These are phyloP conservation scores for Fusarium illudens DNA, from an alignment of 2,329 filamentous ascomycete genomes.

Conservation along the genomic window DNA sequence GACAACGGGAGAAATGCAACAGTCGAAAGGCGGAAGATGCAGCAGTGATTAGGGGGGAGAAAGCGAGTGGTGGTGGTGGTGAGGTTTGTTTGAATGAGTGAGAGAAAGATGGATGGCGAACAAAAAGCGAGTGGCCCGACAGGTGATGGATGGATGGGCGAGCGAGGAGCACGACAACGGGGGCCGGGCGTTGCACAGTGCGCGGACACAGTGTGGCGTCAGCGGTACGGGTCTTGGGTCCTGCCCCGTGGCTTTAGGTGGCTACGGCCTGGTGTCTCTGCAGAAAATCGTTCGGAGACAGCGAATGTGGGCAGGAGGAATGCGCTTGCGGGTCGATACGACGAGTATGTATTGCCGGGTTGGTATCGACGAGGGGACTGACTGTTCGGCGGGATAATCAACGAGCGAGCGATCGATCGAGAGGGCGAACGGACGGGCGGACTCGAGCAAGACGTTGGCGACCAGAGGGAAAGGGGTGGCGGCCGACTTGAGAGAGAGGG, in stretches of 20 bases:
- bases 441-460: constrained; percentile 5
- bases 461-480: not conserved
- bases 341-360: not conserved
- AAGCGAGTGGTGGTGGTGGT: constrained; percentile 39
- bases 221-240: constrained; percentile 10
- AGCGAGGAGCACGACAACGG: constrained; percentile 20
- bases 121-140: constrained; percentile 32
- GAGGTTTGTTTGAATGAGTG: constrained; percentile 42
- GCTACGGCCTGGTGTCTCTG: constrained; percentile 37
- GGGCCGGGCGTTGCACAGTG: constrained; percentile 38
- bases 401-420: constrained; percentile 1
- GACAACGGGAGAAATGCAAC: constrained; percentile 33
- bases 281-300: constrained; percentile 8
- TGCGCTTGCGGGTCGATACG: constrained; percentile 20
- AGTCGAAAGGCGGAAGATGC: constrained; percentile 14
- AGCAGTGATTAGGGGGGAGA: constrained; percentile 31
- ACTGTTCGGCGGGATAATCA: not conserved
- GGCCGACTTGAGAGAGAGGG: not conserved
- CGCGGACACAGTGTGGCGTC: constrained; percentile 22
- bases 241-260: constrained; percentile 16
- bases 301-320: constrained; percentile 18
- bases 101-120: constrained; percentile 31
- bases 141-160: constrained; percentile 24
- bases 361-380: constrained; percentile 3
- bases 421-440: not conserved